phyloP scores from a whole-genome alignment of 257 asterid species.

The Ilex aquifolium region DNA sequence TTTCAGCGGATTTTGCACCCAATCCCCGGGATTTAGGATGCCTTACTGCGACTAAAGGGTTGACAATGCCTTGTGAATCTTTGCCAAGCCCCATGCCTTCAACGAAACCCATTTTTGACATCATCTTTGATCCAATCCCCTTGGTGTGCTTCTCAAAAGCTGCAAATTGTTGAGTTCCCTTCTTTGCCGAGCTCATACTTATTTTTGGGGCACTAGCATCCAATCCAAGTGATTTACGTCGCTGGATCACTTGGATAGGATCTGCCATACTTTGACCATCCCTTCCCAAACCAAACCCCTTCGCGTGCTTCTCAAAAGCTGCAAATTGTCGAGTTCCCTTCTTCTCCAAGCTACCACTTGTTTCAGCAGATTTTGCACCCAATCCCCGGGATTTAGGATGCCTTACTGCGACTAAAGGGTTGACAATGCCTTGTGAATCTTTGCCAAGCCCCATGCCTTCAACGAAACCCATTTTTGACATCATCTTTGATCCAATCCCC shows the following conservation, averaged over 20 bases:
- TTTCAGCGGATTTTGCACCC: constrained; percentile 60
- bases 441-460: constrained; percentile 87
- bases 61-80: constrained; percentile 79
- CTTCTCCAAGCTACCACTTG: constrained; percentile 19
- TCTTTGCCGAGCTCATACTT: constrained; percentile 27
- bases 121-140: constrained; percentile 92
- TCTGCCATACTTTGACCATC: constrained; percentile 74
- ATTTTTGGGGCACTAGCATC: constrained; percentile 42
- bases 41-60: constrained; percentile 63
- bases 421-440: constrained; percentile 79
- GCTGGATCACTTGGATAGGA: constrained; percentile 77
- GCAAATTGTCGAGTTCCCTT: constrained; percentile 9
- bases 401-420: constrained; percentile 63
- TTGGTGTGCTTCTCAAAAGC: constrained; percentile 83
- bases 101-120: constrained; percentile 89
- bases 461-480: constrained; percentile 89
- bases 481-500: constrained; percentile 92
- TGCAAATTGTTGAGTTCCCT: constrained; percentile 37
- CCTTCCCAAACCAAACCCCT: constrained; percentile 83
- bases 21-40: constrained; percentile 71
- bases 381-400: constrained; percentile 71
- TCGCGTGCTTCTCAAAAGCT: constrained; percentile 14
- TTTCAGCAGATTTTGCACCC: constrained; percentile 60
- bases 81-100: constrained; percentile 87
- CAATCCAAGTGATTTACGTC: constrained; percentile 91